Percentiles rank a stretch among this genome's conserved stretches.
These are phyloP conservation scores for Hyaloscypha variabilis DNA, from an alignment of 495 filamentous ascomycete genomes.

Conservation along the genomic window DNA sequence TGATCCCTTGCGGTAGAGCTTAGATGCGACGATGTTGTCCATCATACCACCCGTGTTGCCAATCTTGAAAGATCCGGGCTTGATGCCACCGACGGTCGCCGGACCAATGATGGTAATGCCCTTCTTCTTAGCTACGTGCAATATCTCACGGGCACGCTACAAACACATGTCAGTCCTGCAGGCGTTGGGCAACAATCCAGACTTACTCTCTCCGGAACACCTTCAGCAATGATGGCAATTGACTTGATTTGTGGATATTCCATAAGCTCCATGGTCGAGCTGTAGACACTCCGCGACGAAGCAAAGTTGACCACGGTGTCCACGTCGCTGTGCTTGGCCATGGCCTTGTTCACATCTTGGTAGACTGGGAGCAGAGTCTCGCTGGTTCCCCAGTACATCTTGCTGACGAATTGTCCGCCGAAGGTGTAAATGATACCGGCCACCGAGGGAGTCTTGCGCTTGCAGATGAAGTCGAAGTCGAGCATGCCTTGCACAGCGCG, in stretches of 20 bases:
- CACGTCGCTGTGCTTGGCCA: slow-evolving; percentile 96
- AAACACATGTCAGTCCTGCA: slow-evolving; percentile 13
- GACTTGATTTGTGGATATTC: slow-evolving; percentile 94
- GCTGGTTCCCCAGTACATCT: slow-evolving; percentile 99
- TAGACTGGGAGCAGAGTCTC: slow-evolving; percentile 99
- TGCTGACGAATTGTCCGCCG: slow-evolving; percentile 99
- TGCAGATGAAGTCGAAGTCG: slow-evolving; percentile 99
- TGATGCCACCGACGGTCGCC: slow-evolving; percentile 98
- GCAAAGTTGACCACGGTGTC: slow-evolving; percentile 99
- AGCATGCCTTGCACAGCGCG: slow-evolving; percentile 99
- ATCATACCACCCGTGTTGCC: slow-evolving; percentile 99
- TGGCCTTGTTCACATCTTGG: slow-evolving; percentile 90
- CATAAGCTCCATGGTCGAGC: slow-evolving; percentile 98
- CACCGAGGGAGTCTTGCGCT: slow-evolving; percentile 92
- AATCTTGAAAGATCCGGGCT: slow-evolving; percentile 98
- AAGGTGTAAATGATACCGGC: slow-evolving; percentile 99
- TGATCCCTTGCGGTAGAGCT: slow-evolving; percentile 98
- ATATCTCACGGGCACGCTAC: slow-evolving; percentile 93
- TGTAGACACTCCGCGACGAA: slow-evolving; percentile 96
- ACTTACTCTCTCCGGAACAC: slow-evolving; percentile 95
- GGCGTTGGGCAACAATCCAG: neutral
- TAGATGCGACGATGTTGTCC: slow-evolving; percentile 99
- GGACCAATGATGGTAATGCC: slow-evolving; percentile 98
- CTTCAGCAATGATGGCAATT: slow-evolving; percentile 98
- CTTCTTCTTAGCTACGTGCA: slow-evolving; percentile 94